Evolutionary conservation across 2,329 filamentous ascomycete species (phyloP).

Genomic region (Fusarium longipes): DNA sequence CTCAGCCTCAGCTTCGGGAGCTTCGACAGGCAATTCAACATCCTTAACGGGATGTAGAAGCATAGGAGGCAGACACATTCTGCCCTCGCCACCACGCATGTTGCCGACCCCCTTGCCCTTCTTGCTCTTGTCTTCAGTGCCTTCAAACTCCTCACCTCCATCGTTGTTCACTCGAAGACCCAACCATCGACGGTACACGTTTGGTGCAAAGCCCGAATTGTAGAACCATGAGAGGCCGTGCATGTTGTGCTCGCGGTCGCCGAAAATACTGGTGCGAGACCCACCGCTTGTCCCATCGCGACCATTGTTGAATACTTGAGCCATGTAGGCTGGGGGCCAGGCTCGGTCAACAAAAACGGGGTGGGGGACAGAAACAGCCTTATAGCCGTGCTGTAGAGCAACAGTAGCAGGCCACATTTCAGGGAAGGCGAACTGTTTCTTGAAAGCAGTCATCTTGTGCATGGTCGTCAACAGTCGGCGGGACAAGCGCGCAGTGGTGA

Average conservation of each 20-base stretch:
- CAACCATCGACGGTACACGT: conserved; percentile 87
- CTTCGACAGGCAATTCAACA: conserved; percentile 73
- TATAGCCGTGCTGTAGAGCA: conserved; percentile 90
- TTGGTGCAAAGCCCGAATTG: conserved; percentile 82
- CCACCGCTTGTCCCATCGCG: conserved; percentile 81
- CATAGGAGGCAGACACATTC: conserved; percentile 93
- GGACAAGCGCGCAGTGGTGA: conserved; percentile 87
- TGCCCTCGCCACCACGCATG: conserved; percentile 77
- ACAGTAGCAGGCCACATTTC: conserved; percentile 96
- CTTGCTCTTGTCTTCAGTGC: conserved; percentile 64
- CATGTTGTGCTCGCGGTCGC: conserved; percentile 90
- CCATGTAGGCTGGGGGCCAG: conserved; percentile 84
- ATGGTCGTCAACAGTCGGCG: conserved; percentile 83
- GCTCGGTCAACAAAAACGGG: conserved; percentile 87
- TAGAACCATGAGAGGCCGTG: conserved; percentile 92
- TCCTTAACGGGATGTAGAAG: conserved; percentile 89
- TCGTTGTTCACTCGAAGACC: conserved; percentile 83
- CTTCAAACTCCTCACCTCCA: conserved; percentile 80
- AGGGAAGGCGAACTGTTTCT: conserved; percentile 90
- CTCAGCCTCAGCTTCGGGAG: conserved; percentile 59
- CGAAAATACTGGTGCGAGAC: conserved; percentile 77
- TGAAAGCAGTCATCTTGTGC: conserved; percentile 88
- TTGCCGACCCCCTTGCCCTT: conserved; percentile 60
- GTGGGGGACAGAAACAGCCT: conserved; percentile 91
- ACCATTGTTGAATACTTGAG: conserved; percentile 83